These are phyloP conservation scores for Tetradesmus obliquus DNA, from an alignment of 139 green algal species.

Conservation along the genomic window DNA sequence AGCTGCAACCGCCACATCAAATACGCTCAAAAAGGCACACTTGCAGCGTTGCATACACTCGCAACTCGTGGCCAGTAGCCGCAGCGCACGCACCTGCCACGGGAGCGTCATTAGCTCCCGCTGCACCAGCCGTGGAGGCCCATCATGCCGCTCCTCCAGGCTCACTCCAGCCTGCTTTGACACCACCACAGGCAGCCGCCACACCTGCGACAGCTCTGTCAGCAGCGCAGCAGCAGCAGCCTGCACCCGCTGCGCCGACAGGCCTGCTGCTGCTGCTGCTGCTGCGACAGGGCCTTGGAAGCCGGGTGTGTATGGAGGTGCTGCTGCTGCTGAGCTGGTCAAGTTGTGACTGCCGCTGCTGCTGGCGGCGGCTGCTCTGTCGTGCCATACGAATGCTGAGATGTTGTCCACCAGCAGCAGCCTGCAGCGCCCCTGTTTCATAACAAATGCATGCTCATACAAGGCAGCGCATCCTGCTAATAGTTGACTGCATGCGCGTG, in stretches of 20 bases:
- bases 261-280: background rate
- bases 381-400: conserved; percentile 19
- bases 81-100: conserved; percentile 10
- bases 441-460: background rate
- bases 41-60: background rate
- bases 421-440: conserved; percentile 2
- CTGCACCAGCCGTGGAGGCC: background rate
- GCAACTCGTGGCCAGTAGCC: background rate
- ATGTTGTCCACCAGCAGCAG: conserved; percentile 39
- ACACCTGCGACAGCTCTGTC: background rate
- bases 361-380: conserved; percentile 23
- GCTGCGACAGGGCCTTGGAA: background rate
- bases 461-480: background rate
- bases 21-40: background rate
- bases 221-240: background rate
- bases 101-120: background rate
- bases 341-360: background rate
- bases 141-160: background rate
- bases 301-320: background rate
- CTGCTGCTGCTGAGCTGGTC: background rate
- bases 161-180: conserved; percentile 2
- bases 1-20: background rate
- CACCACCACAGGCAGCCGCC: conserved; percentile 12
- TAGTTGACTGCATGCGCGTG: background rate
- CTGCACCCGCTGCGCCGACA: conserved; percentile 6